Percentiles rank a stretch among this genome's conserved stretches.
phyloP scores from a whole-genome alignment of 179 eudicot genomes.

The Carnegiea gigantea region DNA sequence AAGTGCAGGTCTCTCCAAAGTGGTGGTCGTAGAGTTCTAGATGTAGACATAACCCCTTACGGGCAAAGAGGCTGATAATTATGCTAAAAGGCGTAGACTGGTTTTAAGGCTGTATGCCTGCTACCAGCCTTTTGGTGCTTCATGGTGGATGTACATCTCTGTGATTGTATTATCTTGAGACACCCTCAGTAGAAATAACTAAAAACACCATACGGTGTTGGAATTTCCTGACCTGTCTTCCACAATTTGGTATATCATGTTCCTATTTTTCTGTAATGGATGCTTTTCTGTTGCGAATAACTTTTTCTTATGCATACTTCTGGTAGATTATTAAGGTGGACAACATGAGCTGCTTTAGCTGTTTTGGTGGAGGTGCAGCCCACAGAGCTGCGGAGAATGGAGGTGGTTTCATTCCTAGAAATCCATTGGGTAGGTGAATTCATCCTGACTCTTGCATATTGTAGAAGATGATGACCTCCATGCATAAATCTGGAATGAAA shows the following conservation, averaged over 20 bases:
- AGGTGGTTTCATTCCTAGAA: conserved; percentile 34
- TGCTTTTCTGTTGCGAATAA: background rate
- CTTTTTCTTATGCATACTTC: background rate
- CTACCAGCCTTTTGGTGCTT: background rate
- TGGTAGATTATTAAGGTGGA: conserved; percentile 24
- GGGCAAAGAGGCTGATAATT: too few relatives aligned
- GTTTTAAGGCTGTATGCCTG: conserved; percentile 6
- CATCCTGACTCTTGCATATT: background rate
- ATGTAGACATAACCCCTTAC: too few relatives aligned
- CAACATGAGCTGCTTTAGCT: conserved; percentile 51
- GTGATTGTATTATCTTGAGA: conserved; percentile 4
- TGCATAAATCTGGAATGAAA: background rate
- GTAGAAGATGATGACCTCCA: background rate
- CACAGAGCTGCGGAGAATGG: conserved; percentile 36
- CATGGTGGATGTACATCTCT: background rate
- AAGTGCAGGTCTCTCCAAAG: background rate
- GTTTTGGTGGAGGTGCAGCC: conserved; percentile 43
- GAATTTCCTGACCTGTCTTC: background rate
- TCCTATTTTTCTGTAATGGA: background rate
- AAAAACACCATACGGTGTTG: background rate
- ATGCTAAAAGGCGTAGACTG: conserved; percentile 4
- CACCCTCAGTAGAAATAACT: background rate
- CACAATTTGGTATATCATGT: background rate
- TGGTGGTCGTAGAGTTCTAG: too few relatives aligned
- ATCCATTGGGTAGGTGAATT: conserved; percentile 32